Percentiles rank a stretch among this genome's conserved stretches.
phyloP scores from a whole-genome alignment of 2,329 filamentous ascomycete species.

The Exophiala aquamarina region DNA sequence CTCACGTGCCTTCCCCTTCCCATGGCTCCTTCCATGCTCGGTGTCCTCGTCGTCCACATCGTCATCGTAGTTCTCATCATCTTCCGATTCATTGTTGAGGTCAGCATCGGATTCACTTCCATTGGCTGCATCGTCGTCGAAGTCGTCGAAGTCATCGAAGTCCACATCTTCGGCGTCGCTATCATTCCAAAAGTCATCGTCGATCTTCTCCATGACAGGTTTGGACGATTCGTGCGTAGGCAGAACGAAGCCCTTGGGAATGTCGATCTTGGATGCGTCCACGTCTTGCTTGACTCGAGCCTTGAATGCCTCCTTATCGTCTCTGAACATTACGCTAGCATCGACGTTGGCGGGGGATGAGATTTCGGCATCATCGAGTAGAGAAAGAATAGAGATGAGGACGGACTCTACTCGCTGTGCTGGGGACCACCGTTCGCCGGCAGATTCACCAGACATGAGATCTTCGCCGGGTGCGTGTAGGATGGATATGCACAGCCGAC shows the following conservation, averaged over 20 bases:
- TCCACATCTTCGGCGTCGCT: constrained; percentile 65
- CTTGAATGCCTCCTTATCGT: constrained; percentile 69
- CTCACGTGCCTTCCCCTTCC: constrained; percentile 21
- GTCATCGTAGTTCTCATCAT: constrained; percentile 44
- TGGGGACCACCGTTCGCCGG: constrained; percentile 90
- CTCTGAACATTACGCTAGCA: constrained; percentile 81
- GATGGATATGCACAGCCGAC: constrained; percentile 93
- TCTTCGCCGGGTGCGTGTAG: constrained; percentile 91
- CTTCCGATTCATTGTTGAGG: constrained; percentile 58
- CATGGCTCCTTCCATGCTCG: constrained; percentile 6
- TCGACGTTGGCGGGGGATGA: constrained; percentile 94
- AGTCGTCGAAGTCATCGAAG: constrained; percentile 48
- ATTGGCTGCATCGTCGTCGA: constrained; percentile 53
- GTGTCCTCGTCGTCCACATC: constrained; percentile 16
- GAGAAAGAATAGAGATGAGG: constrained; percentile 83
- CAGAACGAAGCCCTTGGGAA: constrained; percentile 78
- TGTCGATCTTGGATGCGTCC: constrained; percentile 72
- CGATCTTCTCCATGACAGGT: constrained; percentile 58
- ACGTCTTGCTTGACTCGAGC: constrained; percentile 68
- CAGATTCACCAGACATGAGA: constrained; percentile 83
- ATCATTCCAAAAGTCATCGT: constrained; percentile 81
- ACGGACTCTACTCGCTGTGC: constrained; percentile 94
- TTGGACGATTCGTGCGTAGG: constrained; percentile 68
- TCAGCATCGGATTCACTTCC: constrained; percentile 32
- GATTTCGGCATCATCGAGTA: constrained; percentile 92